These are phyloP conservation scores for Arabis hirsuta DNA, from an alignment of 345 rosid species.

Conservation along the genomic window DNA sequence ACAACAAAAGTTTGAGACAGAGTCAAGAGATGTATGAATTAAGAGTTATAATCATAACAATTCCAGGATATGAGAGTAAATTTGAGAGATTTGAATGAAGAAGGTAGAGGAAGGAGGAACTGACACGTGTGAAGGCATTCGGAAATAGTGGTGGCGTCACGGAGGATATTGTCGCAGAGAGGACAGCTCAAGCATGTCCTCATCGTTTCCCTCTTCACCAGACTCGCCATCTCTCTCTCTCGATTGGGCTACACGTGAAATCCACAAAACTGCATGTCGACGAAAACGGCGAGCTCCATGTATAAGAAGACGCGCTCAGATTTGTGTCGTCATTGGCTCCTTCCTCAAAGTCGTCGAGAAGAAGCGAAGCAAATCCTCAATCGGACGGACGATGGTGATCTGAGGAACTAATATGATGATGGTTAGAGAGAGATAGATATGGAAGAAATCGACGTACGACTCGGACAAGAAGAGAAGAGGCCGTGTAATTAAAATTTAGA, in stretches of 20 bases:
- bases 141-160: slow-evolving; percentile 81
- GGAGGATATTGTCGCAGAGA: slow-evolving; percentile 64
- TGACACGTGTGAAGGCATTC: slow-evolving; percentile 95
- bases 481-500: not conserved
- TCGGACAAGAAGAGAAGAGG: slow-evolving; percentile 27
- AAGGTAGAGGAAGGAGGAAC: slow-evolving; percentile 38
- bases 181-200: slow-evolving; percentile 81
- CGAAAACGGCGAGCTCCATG: not conserved
- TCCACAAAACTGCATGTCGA: slow-evolving; percentile 48
- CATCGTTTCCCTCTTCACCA: slow-evolving; percentile 66
- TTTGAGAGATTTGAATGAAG: no score
- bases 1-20: not conserved
- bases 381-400: slow-evolving; percentile 34
- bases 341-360: no score
- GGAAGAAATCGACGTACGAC: slow-evolving; percentile 27
- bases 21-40: not conserved
- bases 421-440: not conserved
- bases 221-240: slow-evolving; percentile 51
- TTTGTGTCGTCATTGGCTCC: not conserved
- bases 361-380: not conserved
- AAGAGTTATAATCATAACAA: not conserved
- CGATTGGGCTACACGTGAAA: slow-evolving; percentile 26
- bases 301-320: not conserved
- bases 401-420: not conserved
- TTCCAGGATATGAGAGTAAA: no score